Evolutionary conservation across 2,329 filamentous ascomycete species (phyloP), one percentile per base, ranked within the genome.

Genomic region (Clonostachys byssicola): DNA sequence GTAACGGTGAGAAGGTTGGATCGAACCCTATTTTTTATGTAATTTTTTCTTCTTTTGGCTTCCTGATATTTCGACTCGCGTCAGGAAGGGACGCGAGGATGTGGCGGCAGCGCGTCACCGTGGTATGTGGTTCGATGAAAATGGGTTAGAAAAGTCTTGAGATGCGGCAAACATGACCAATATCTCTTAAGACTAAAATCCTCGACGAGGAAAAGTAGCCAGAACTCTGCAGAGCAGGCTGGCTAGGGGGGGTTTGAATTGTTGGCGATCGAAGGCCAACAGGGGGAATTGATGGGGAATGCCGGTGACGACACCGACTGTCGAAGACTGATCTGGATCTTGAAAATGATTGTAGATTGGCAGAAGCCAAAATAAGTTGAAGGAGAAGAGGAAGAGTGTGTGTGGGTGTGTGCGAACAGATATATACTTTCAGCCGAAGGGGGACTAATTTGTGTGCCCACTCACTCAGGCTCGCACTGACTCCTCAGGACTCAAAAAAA

Each of bases 71-170:
- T 40, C 38, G 38, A 18, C 17, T 17, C 16, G 40, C 40, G 40
- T 42, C 40, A 52, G 44, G 52, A 52, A 54, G 54, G 52, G 58
- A 58, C 62, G 72, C 69, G 71, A 68, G 65, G 65, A 63, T 70
- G 67, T 64, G 63, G 66, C 67, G 66, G 66, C 71, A 62, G 64
- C 70, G 69, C 66, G 76, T 81, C 78, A 81, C 77, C 78, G 78
- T 72, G 75, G 74, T 78, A 77, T 79, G 72, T 76, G 73, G 71
- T 79, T 75, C 76, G 75, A 74, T 63, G 74, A 74, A 72, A 73
- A 75, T 73, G 71, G 74, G 67, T 72, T 75, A 65, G 68, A 72
- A 65, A 66, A 69, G 60, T 68, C 69, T 74, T 68, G 74, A 75
- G 70, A 71, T 73, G 70, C 69, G 67, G 73, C 72, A 65, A 77